Evolutionary conservation across 2,329 filamentous ascomycete genomes (phyloP).

Genomic region (Xylariaceae sp.): DNA sequence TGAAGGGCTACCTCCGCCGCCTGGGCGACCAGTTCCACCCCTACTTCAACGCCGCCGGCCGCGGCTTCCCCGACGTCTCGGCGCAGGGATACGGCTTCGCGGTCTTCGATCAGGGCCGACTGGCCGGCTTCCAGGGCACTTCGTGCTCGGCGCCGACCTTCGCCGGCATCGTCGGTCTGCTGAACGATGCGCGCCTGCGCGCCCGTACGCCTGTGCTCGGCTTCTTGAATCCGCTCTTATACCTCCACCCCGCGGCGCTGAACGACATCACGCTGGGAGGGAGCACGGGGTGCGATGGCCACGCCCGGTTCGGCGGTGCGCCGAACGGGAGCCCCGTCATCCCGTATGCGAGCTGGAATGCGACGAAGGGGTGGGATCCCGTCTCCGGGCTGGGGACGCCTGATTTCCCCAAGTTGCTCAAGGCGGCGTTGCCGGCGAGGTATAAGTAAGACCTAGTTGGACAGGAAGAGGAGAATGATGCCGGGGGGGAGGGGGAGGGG

Average conservation of each 20-base stretch:
- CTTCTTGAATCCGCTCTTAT: constrained; percentile 47
- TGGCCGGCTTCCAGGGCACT: constrained; percentile 26
- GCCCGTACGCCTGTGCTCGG: constrained; percentile 40
- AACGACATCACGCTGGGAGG: constrained; percentile 32
- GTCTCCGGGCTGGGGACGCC: constrained; percentile 33
- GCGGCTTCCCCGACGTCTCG: constrained; percentile 49
- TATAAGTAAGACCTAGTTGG: neutral
- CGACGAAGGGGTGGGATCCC: constrained; percentile 32
- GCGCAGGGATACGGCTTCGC: constrained; percentile 40
- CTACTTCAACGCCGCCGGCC: constrained; percentile 32
- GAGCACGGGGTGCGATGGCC: constrained; percentile 25
- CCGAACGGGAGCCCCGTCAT: constrained; percentile 23
- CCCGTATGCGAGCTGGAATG: constrained; percentile 22
- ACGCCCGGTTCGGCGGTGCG: constrained; percentile 20
- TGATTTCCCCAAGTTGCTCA: constrained; percentile 20
- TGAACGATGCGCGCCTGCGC: constrained; percentile 49
- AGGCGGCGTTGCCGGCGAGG: constrained; percentile 14
- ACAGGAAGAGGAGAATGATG: neutral
- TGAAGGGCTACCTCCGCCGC: constrained; percentile 38
- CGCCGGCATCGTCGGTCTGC: constrained; percentile 48
- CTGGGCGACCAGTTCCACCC: constrained; percentile 32
- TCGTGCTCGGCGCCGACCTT: constrained; percentile 49
- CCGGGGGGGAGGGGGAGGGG: too few species aligned
- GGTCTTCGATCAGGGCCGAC: constrained; percentile 35
- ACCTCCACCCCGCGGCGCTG: constrained; percentile 28